These are phyloP conservation scores for Salvia miltiorrhiza DNA, from an alignment of 257 asterid genomes.

Conservation along the genomic window DNA sequence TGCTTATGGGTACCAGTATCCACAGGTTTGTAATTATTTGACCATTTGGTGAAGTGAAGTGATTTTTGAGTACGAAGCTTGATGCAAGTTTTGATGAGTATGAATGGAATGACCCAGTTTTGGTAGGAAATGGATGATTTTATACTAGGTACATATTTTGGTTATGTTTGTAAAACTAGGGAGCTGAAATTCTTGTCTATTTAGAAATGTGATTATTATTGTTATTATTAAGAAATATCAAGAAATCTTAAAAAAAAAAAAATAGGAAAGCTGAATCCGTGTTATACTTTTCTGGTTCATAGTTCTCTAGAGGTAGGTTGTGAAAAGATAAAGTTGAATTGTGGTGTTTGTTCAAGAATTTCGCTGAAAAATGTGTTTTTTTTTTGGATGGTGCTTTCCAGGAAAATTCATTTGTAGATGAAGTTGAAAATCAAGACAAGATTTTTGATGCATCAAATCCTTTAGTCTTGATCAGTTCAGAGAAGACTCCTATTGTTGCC, in stretches of 20 bases:
- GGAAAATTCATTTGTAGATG: slow-evolving; percentile 33
- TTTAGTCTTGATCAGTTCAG: slow-evolving; percentile 45
- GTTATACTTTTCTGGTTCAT: not conserved
- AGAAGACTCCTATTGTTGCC: slow-evolving; percentile 52
- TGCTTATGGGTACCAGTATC: slow-evolving; percentile 49
- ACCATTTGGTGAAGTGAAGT: not conserved
- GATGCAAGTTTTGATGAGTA: not conserved
- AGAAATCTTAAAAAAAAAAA: not conserved
- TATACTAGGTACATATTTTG: not conserved
- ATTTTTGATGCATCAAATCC: slow-evolving; percentile 36
- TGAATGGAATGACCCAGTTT: not conserved
- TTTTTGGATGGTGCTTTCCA: slow-evolving; percentile 27
- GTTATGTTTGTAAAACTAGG: not conserved
- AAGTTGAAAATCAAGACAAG: slow-evolving; percentile 29
- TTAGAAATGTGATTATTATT: not conserved
- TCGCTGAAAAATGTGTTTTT: not conserved
- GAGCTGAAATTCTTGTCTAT: not conserved
- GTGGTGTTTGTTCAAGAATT: not conserved
- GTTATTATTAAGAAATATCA: not conserved
- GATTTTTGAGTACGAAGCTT: not conserved
- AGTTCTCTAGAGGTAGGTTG: slow-evolving; percentile 2
- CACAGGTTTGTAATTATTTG: slow-evolving; percentile 51
- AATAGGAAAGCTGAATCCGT: not conserved
- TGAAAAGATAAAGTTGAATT: not conserved
- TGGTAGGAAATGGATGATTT: not conserved